Evolutionary conservation across 768 basidiomycete species (phyloP).

Genomic region (Coprinopsis cinerea): DNA sequence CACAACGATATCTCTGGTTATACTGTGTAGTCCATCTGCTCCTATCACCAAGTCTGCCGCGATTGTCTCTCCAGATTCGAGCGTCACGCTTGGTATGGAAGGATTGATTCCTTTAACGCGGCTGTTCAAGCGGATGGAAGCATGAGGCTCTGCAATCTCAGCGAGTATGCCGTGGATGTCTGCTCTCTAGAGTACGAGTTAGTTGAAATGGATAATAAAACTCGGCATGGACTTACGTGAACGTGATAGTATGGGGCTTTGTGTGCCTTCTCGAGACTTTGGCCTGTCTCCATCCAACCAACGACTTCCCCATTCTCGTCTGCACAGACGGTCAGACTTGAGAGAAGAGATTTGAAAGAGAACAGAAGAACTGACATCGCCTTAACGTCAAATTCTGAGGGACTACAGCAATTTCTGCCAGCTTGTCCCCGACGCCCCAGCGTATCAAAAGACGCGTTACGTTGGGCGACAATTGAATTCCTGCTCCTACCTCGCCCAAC

Average conservation of each 20-base stretch:
- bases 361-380: slow-evolving; percentile 28
- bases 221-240: slow-evolving; percentile 21
- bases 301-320: slow-evolving; percentile 26
- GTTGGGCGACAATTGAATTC: slow-evolving; percentile 41
- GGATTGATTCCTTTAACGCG: slow-evolving; percentile 26
- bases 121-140: slow-evolving; percentile 29
- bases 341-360: not conserved
- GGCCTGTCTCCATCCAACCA: slow-evolving; percentile 23
- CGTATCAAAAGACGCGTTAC: slow-evolving; percentile 39
- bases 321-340: slow-evolving; percentile 6
- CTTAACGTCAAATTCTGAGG: slow-evolving; percentile 35
- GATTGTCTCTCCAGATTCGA: slow-evolving; percentile 38
- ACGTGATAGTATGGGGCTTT: slow-evolving; percentile 30
- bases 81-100: slow-evolving; percentile 25
- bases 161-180: slow-evolving; percentile 39
- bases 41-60: slow-evolving; percentile 39
- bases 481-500: slow-evolving; percentile 44
- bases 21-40: slow-evolving; percentile 46
- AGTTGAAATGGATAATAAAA: not conserved
- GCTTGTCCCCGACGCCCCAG: slow-evolving; percentile 42
- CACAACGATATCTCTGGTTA: slow-evolving; percentile 41
- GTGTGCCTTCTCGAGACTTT: slow-evolving; percentile 22
- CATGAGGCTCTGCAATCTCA: slow-evolving; percentile 29
- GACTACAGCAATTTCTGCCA: slow-evolving; percentile 31
- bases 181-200: slow-evolving; percentile 34